These are phyloP conservation scores for Xylaria sp. DNA, from an alignment of 2,329 filamentous ascomycete genomes.

Conservation along the genomic window DNA sequence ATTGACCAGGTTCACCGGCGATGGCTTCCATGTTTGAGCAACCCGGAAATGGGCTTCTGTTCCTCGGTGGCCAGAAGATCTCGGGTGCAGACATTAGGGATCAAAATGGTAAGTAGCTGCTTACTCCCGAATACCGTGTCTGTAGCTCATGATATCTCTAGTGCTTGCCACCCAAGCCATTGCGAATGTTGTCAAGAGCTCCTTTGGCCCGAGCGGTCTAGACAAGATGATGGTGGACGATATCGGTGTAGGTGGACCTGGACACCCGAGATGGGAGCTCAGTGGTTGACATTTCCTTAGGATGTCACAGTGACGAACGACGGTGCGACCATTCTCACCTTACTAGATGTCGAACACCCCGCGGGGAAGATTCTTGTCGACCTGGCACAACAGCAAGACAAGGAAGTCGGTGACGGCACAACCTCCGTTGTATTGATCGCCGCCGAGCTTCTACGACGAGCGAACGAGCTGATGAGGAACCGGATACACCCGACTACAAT, in stretches of 20 bases:
- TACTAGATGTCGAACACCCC: constrained; percentile 96
- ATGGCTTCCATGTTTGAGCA: constrained; percentile 98
- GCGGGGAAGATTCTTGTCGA: constrained; percentile 98
- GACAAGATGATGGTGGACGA: constrained; percentile 99
- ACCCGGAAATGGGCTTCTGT: constrained; percentile 91
- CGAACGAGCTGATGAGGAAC: constrained; percentile 99
- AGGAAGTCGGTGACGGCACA: constrained; percentile 97
- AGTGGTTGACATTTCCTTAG: constrained; percentile 45
- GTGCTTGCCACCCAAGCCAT: constrained; percentile 96
- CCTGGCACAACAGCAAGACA: constrained; percentile 96
- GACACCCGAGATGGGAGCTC: constrained; percentile 24
- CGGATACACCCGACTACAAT: constrained; percentile 99
- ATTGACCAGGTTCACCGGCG: constrained; percentile 18
- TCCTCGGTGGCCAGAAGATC: constrained; percentile 96
- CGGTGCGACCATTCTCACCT: constrained; percentile 91
- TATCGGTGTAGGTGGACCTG: constrained; percentile 71
- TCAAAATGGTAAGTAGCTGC: constrained; percentile 74
- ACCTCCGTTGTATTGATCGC: constrained; percentile 98
- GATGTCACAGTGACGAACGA: constrained; percentile 99
- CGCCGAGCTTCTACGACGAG: constrained; percentile 88
- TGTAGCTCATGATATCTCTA: constrained; percentile 42
- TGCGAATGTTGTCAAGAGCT: constrained; percentile 98
- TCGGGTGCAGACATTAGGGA: constrained; percentile 95
- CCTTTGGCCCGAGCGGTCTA: constrained; percentile 92
- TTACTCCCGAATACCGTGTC: background rate